phyloP scores from a whole-genome alignment of 257 asterid species.

The Lycium ferocissimum region DNA sequence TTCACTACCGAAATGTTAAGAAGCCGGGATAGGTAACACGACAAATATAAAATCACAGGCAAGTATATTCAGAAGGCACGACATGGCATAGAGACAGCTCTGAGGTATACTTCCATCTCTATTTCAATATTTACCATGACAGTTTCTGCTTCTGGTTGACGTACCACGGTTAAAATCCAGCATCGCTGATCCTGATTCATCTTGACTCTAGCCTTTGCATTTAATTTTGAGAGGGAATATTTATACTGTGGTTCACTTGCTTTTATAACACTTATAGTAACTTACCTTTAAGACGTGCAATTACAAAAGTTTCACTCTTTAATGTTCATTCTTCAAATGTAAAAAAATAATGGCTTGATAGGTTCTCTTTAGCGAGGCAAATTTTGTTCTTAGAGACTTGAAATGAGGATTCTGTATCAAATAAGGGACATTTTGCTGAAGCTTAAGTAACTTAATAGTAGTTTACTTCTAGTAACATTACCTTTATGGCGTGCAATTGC shows the following conservation, averaged over 20 bases:
- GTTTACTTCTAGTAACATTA: not conserved
- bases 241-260: not conserved
- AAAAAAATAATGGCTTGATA: not conserved
- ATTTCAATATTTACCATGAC: not conserved
- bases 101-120: slow-evolving; percentile 8
- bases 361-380: not conserved
- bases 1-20: not conserved
- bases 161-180: not conserved
- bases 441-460: not conserved
- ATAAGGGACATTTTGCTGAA: not conserved
- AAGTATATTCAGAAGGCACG: not conserved
- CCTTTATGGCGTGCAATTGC: not conserved
- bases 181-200: not conserved
- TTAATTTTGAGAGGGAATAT: slow-evolving; percentile 3
- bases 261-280: not conserved
- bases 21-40: not conserved
- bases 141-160: not conserved
- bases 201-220: not conserved
- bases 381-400: slow-evolving; percentile 11
- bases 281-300: not conserved
- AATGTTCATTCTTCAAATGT: not conserved
- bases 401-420: slow-evolving; percentile 1
- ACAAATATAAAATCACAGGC: not conserved
- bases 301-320: not conserved
- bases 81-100: not conserved